Base-by-base conservation (phyloP, 352 stramenopile genomes). In the Pythium apleroticum region DNA sequence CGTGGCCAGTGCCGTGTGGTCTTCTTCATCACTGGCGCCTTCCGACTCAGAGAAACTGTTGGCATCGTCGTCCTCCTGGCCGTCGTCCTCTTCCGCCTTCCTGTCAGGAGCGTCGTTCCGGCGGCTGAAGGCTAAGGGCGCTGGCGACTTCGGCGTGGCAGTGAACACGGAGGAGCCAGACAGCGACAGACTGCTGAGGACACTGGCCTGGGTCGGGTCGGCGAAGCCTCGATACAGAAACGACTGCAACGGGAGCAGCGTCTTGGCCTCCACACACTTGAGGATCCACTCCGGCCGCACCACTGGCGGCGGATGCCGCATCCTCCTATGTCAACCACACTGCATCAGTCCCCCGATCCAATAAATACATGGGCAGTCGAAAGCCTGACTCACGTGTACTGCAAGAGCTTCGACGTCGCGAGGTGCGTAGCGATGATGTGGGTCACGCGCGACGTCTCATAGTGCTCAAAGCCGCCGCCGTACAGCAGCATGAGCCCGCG, bases 221-320 rank as follows among this genome's bases (percentile, higher is more conserved):
- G 64, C 66, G 57, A 98, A 91, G 20, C 93, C 88, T 28, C 81
- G 52, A 28, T 97, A 84, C 19, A 98, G 70, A 69, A 98, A 98
- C 33, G 81, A 63, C 52, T 82, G 78, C 66, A 92, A 61, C 0
- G 88, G 78, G 7, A 98, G 67, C 53, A 98, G 53, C 22, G 62
- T 81, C 22, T 80, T 72, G 35, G 84, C 69, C 41, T 89, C 68
- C 15, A 98, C 87, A 70, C 91, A 94, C 60, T 97, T 87, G 10
- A 95, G 72, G 63, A 98, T 96, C 96, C 96, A 98, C 22, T 96
- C 73, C 0, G 96, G 95, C 55, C 88, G 74, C 25, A 95, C 84
- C 9, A 98, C 87, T 0, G 89, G 93, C 46, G 83, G 74, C 12
- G 77, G 76, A 24, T 75, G 80, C 27, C 70, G 75, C 66, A 74